A percentile compares a stretch with the other conserved stretches of the same genome.
These are phyloP conservation scores for Taxawa tesnikishii DNA, from an alignment of 2,329 filamentous ascomycete species.

Conservation along the genomic window DNA sequence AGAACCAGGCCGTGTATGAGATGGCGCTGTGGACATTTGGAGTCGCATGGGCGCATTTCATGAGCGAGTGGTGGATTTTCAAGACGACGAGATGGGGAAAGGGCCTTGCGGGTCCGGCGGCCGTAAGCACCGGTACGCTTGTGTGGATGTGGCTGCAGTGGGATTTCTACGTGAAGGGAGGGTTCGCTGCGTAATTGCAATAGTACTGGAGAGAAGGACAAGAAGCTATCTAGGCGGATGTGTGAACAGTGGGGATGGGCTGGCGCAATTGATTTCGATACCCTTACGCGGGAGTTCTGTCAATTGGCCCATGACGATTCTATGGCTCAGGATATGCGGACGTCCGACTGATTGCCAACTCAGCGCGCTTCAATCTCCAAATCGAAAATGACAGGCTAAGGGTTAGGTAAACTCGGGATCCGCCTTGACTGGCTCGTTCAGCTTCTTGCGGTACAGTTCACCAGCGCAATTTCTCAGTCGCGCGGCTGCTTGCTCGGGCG, in stretches of 20 bases:
- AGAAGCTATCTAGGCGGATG: not conserved
- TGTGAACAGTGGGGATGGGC: too few relatives aligned
- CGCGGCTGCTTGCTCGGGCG: conserved; percentile 83
- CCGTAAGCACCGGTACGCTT: conserved; percentile 42
- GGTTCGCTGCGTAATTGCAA: not conserved
- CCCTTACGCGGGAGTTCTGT: too few relatives aligned
- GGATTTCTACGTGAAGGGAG: conserved; percentile 49
- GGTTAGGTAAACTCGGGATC: not conserved
- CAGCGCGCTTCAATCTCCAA: too few relatives aligned
- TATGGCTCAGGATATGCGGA: too few relatives aligned
- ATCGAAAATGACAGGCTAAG: too few relatives aligned
- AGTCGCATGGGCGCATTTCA: conserved; percentile 66
- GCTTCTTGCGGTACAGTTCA: conserved; percentile 66
- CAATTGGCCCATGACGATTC: too few relatives aligned
- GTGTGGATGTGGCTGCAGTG: conserved; percentile 57
- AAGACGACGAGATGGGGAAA: conserved; percentile 57
- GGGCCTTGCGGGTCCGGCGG: conserved; percentile 45
- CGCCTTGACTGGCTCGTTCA: conserved; percentile 14
- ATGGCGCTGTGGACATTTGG: conserved; percentile 72
- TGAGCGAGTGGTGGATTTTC: conserved; percentile 69
- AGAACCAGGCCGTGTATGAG: conserved; percentile 61
- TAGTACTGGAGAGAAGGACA: not conserved
- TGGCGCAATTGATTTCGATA: too few relatives aligned
- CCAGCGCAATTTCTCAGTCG: conserved; percentile 65
- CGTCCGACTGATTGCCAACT: too few relatives aligned